Evolutionary conservation across 306 rosid genomes (phyloP).

Genomic region (Vigna reflexopilosa): DNA sequence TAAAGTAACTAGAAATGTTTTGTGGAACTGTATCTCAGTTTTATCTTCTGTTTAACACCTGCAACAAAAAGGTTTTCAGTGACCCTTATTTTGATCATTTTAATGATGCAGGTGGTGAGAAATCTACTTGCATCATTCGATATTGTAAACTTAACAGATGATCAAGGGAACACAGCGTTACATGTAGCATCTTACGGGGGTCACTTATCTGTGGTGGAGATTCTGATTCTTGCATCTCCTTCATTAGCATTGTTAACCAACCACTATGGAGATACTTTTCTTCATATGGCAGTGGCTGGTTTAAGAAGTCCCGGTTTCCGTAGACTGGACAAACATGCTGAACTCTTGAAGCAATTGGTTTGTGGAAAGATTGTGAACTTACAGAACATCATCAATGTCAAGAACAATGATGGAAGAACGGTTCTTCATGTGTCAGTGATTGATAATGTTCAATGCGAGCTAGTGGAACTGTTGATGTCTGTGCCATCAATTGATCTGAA

Average conservation of each 20-base stretch:
- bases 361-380: slow-evolving; percentile 49
- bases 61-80: background rate
- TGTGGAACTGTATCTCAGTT: too few relatives aligned
- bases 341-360: slow-evolving; percentile 66
- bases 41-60: too few relatives aligned
- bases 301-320: slow-evolving; percentile 84
- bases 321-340: slow-evolving; percentile 75
- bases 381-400: slow-evolving; percentile 62
- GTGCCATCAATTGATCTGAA: slow-evolving; percentile 72
- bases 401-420: slow-evolving; percentile 85
- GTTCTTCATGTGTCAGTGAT: slow-evolving; percentile 78
- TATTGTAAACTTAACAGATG: slow-evolving; percentile 66
- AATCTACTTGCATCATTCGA: slow-evolving; percentile 64
- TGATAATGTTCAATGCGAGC: slow-evolving; percentile 60
- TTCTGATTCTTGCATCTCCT: slow-evolving; percentile 63
- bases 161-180: slow-evolving; percentile 79
- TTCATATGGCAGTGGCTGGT: slow-evolving; percentile 90
- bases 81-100: slow-evolving; percentile 27
- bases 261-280: slow-evolving; percentile 82
- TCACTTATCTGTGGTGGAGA: slow-evolving; percentile 67
- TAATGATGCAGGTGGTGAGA: slow-evolving; percentile 72
- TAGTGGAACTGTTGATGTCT: slow-evolving; percentile 77
- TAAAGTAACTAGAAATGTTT: too few relatives aligned
- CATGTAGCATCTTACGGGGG: slow-evolving; percentile 86
- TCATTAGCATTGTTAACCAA: slow-evolving; percentile 57